Conservation (phyloP, 305 asterid genomes). For the Fraxinus sp. region DNA sequence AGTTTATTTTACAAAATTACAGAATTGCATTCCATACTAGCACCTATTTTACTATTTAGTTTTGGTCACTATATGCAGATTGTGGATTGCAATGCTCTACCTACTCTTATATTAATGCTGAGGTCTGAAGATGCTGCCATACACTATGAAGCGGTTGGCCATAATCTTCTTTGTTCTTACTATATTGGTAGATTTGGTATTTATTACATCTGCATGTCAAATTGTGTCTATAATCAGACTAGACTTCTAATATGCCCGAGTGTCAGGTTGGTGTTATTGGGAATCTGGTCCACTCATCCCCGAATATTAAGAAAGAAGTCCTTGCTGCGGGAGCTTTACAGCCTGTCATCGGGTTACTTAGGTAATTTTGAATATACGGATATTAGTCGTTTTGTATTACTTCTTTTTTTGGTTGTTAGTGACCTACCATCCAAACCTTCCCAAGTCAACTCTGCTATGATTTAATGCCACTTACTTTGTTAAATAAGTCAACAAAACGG, state of each 20-base stretch:
- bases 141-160: slow-evolving; percentile 95
- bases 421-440: neutral
- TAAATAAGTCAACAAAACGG: neutral
- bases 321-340: slow-evolving; percentile 96
- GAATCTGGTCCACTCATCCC: slow-evolving; percentile 96
- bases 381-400: neutral
- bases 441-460: neutral
- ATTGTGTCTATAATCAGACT: slow-evolving; percentile 12
- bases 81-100: slow-evolving; percentile 96
- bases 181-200: slow-evolving; percentile 2
- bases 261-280: slow-evolving; percentile 92
- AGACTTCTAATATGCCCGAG: slow-evolving; percentile 22
- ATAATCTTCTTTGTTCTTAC: slow-evolving; percentile 17
- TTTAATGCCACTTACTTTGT: neutral
- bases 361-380: slow-evolving; percentile 42
- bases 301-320: slow-evolving; percentile 94
- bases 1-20: slow-evolving; percentile 7
- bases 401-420: neutral
- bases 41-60: neutral
- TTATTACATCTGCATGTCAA: neutral
- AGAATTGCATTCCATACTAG: slow-evolving; percentile 1
- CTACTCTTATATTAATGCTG: slow-evolving; percentile 92
- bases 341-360: slow-evolving; percentile 94
- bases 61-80: slow-evolving; percentile 51
- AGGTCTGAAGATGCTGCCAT: slow-evolving; percentile 91